Conservation (phyloP, 345 rosid genomes). For the Euphorbia pulcherrima region DNA sequence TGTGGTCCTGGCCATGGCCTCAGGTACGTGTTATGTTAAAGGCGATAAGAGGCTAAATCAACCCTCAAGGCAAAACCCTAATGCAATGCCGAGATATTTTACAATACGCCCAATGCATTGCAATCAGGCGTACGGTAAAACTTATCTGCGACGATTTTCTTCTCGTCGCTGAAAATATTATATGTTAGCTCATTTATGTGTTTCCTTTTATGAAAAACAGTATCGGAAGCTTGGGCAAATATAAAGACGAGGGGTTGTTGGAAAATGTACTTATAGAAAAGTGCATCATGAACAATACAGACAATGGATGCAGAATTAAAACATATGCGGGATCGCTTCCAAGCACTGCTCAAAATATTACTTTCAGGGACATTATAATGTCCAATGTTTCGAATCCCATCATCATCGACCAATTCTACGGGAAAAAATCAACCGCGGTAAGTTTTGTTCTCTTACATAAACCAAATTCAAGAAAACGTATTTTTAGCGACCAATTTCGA, state of each 20-base stretch:
- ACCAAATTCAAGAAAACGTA: background rate
- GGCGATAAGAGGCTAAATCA: too few relatives aligned
- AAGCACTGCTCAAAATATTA: conserved; percentile 38
- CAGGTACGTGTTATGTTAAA: conserved; percentile 37
- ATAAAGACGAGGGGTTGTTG: conserved; percentile 49
- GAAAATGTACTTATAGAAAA: conserved; percentile 40
- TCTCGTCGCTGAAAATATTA: background rate
- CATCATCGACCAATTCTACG: conserved; percentile 61
- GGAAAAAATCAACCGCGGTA: conserved; percentile 19
- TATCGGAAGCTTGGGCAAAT: conserved; percentile 72
- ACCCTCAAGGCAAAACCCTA: too few relatives aligned
- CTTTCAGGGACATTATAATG: conserved; percentile 47
- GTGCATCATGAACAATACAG: conserved; percentile 46
- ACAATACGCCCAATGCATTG: background rate
- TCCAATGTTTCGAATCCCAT: conserved; percentile 57
- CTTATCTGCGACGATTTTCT: too few relatives aligned
- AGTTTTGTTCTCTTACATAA: background rate
- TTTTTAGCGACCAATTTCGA: background rate
- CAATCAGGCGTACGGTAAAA: too few relatives aligned
- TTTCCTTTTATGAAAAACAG: conserved; percentile 24
- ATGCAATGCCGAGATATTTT: background rate
- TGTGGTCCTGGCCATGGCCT: conserved; percentile 89
- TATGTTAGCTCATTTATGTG: too few relatives aligned
- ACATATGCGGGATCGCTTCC: conserved; percentile 51
- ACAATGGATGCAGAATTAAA: conserved; percentile 73